phyloP scores from a whole-genome alignment of 202 grass and related monocot species.

The Digitaria exilis region DNA sequence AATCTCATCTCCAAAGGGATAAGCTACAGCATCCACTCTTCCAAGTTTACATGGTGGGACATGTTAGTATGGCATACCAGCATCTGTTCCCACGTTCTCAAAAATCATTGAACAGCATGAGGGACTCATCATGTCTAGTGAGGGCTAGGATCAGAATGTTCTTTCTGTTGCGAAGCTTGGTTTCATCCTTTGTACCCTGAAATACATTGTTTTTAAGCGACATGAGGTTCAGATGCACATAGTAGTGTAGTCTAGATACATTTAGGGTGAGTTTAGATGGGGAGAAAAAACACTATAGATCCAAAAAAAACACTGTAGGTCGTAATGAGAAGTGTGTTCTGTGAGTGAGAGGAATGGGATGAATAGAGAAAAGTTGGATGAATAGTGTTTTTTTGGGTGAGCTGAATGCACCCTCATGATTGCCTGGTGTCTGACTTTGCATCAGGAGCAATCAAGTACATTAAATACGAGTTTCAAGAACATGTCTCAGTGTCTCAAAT shows the following conservation, averaged over 20 bases:
- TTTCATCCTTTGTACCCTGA: slow-evolving; percentile 57
- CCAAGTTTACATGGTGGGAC: not conserved
- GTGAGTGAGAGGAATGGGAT: no score
- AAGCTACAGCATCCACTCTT: slow-evolving; percentile 7
- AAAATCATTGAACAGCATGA: slow-evolving; percentile 85
- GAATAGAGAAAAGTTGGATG: no score
- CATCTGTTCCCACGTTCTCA: slow-evolving; percentile 3
- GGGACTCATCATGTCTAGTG: slow-evolving; percentile 71
- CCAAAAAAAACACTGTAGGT: no score
- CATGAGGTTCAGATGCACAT: slow-evolving; percentile 28
- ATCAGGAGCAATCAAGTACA: not conserved
- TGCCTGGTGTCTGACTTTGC: not conserved
- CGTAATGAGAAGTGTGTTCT: no score
- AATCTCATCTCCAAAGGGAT: not conserved
- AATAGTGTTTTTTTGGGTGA: no score
- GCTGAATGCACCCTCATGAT: no score
- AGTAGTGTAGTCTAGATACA: not conserved
- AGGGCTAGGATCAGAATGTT: slow-evolving; percentile 61
- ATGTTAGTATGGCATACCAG: slow-evolving; percentile 1
- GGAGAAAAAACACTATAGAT: no score
- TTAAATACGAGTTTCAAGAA: not conserved
- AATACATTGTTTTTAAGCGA: slow-evolving; percentile 33
- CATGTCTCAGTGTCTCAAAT: not conserved
- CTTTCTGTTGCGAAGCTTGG: slow-evolving; percentile 48
- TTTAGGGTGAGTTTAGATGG: no score